Percentiles rank a stretch among this genome's conserved stretches.
phyloP scores from a whole-genome alignment of 768 basidiomycete species.

The Sistotremastrum niveocremeum region DNA sequence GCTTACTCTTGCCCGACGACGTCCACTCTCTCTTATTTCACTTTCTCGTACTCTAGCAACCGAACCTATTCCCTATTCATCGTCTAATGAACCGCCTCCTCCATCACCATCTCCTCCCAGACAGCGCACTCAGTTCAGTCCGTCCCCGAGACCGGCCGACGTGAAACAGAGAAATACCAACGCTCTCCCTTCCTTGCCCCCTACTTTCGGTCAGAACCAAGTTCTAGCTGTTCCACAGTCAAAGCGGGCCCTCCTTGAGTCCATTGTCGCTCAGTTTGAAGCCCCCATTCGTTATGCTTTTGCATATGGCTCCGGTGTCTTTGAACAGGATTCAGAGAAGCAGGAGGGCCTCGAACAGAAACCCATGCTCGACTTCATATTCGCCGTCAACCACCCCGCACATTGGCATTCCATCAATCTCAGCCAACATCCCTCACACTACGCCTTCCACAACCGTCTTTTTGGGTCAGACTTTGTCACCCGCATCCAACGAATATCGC shows the following conservation, averaged over 20 bases:
- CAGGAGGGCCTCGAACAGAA: constrained; percentile 19
- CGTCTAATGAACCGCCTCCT: constrained; percentile 9
- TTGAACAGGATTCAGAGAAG: constrained; percentile 51
- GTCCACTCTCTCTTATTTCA: no score
- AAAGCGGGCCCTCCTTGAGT: constrained; percentile 67
- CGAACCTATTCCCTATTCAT: no score
- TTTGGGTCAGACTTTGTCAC: constrained; percentile 78
- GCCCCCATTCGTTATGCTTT: constrained; percentile 94
- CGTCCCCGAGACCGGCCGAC: constrained; percentile 25
- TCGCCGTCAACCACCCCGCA: constrained; percentile 84
- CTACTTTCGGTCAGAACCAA: constrained; percentile 71
- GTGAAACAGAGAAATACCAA: constrained; percentile 12
- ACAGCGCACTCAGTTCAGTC: constrained; percentile 25
- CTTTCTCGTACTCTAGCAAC: no score
- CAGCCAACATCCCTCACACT: constrained; percentile 82
- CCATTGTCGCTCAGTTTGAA: constrained; percentile 67
- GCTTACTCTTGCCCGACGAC: no score
- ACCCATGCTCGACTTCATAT: constrained; percentile 94
- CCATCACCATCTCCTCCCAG: constrained; percentile 17
- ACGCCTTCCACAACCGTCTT: constrained; percentile 75
- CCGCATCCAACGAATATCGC: constrained; percentile 55
- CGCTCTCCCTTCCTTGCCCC: constrained; percentile 42
- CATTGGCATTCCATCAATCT: constrained; percentile 97
- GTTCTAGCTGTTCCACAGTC: constrained; percentile 66
- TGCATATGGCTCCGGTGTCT: constrained; percentile 94